Percentiles rank a stretch among this genome's conserved stretches.
Evolutionary conservation across 768 basidiomycete genomes (phyloP).

Genomic region (Tricholoma terreum): DNA sequence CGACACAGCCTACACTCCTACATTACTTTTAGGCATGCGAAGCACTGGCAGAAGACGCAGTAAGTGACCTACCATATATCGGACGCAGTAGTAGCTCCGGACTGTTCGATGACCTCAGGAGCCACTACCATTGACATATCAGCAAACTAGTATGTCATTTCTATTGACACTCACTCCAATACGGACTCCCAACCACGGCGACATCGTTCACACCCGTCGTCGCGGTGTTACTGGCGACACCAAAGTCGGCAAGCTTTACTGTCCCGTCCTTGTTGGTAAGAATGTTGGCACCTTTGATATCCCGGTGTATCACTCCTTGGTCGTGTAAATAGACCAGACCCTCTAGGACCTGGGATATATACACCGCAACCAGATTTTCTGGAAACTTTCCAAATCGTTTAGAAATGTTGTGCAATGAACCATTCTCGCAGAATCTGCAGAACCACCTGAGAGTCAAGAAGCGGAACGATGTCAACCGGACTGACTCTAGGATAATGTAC

Average conservation of each 20-base stretch:
- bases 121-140: slow-evolving; percentile 61
- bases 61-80: slow-evolving; percentile 69
- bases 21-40: slow-evolving; percentile 3
- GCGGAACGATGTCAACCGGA: slow-evolving; percentile 7
- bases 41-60: not conserved
- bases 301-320: slow-evolving; percentile 98
- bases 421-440: slow-evolving; percentile 92
- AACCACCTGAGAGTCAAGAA: not conserved
- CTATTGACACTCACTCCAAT: slow-evolving; percentile 76
- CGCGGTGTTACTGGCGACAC: slow-evolving; percentile 82
- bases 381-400: slow-evolving; percentile 99
- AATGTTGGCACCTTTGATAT: slow-evolving; percentile 99
- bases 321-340: slow-evolving; percentile 97
- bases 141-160: not conserved
- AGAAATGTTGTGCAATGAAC: slow-evolving; percentile 90
- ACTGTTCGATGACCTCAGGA: slow-evolving; percentile 98
- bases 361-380: slow-evolving; percentile 93
- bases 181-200: slow-evolving; percentile 95
- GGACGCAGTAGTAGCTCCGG: slow-evolving; percentile 93
- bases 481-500: slow-evolving; percentile 94
- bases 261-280: slow-evolving; percentile 98
- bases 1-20: slow-evolving; percentile 93
- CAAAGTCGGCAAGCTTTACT: slow-evolving; percentile 99
- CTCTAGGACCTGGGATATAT: slow-evolving; percentile 94
- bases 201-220: slow-evolving; percentile 76